Base-by-base conservation (phyloP, 83 land plant genomes). In the Picea abies region DNA sequence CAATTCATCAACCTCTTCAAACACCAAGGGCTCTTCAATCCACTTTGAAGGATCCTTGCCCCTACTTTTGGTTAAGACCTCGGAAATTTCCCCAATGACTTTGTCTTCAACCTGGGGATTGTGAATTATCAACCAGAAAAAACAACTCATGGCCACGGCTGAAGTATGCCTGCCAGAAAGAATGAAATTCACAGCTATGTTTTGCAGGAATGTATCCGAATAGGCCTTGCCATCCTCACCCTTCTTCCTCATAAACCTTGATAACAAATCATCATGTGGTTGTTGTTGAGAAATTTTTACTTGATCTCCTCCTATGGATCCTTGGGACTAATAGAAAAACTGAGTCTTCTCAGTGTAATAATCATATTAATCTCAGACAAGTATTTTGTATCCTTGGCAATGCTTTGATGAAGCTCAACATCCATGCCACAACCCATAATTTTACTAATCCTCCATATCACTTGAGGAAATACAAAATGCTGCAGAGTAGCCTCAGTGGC, bases 121-220 rank as follows among this genome's bases (percentile, higher is more conserved):
- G 4, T 65, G 70, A 25, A 9, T 78, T 64, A 94, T 82, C 63
- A 90, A 89, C 90, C 89, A 92, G 85, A 92, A 94, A 86, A 94
- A 94, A 93, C 95, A 94, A 69, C 88, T 89, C 61, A 94, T 85
- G 2, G 93, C 95, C 5, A 92, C 86, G 3, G 97, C 87, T 5
- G 93, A 89, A 1, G 97, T 94, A 86, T 94, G 95, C 29, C 97
- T 86, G 3, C 97, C 95, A 22, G 95, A 95, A 32, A 94, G 92
- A 63, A 94, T 82, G 87, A 94, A 92, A 83, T 89, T 94, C 47
- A 90, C 82, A 23, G 90, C 90, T 20, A 91, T 88, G 37, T 90
- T 87, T 72, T 85, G 81, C 29, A 92, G 89, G 76, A 91, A 87
- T 26, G 76, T 8, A 65, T 71, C 83, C 0, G 90, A 58, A 68